Conservation (phyloP, 2,329 filamentous ascomycete genomes). For the Hysterium pulicare region DNA sequence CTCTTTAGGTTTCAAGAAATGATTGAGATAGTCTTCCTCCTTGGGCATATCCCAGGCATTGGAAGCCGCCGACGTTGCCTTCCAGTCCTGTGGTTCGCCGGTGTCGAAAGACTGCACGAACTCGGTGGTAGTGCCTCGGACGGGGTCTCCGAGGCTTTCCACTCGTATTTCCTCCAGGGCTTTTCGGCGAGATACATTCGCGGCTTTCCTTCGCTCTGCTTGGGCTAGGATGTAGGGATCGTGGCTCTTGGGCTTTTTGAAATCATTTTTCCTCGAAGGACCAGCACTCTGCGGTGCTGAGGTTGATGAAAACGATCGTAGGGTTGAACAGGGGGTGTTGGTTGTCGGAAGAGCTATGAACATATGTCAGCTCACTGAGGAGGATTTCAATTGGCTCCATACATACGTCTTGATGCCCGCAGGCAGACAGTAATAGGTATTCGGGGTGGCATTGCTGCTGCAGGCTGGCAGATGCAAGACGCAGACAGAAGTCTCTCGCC, state of each 20-base stretch:
- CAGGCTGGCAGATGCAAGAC: neutral
- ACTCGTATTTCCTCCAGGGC: slow-evolving; percentile 65
- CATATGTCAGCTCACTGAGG: slow-evolving; percentile 7
- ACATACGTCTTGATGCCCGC: slow-evolving; percentile 37
- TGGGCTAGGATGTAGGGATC: slow-evolving; percentile 83
- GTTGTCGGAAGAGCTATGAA: slow-evolving; percentile 22
- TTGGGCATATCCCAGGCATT: slow-evolving; percentile 19
- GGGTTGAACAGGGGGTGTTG: slow-evolving; percentile 50
- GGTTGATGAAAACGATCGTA: slow-evolving; percentile 60
- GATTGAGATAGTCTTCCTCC: slow-evolving; percentile 60
- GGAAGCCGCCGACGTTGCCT: slow-evolving; percentile 12
- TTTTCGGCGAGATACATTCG: slow-evolving; percentile 72
- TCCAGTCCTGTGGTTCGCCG: slow-evolving; percentile 38
- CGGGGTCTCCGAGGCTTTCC: slow-evolving; percentile 67
- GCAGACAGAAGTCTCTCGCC: neutral
- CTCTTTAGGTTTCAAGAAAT: slow-evolving; percentile 67
- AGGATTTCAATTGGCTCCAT: neutral
- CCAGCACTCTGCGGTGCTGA: slow-evolving; percentile 58
- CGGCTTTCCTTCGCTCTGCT: slow-evolving; percentile 76
- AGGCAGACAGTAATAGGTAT: slow-evolving; percentile 45
- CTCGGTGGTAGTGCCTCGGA: slow-evolving; percentile 74
- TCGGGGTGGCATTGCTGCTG: slow-evolving; percentile 45
- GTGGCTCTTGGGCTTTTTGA: slow-evolving; percentile 61
- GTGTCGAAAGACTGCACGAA: slow-evolving; percentile 80
- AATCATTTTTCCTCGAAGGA: slow-evolving; percentile 38